These are phyloP conservation scores for Alternaria sp. DNA, from an alignment of 2,329 filamentous ascomycete species.

Conservation along the genomic window DNA sequence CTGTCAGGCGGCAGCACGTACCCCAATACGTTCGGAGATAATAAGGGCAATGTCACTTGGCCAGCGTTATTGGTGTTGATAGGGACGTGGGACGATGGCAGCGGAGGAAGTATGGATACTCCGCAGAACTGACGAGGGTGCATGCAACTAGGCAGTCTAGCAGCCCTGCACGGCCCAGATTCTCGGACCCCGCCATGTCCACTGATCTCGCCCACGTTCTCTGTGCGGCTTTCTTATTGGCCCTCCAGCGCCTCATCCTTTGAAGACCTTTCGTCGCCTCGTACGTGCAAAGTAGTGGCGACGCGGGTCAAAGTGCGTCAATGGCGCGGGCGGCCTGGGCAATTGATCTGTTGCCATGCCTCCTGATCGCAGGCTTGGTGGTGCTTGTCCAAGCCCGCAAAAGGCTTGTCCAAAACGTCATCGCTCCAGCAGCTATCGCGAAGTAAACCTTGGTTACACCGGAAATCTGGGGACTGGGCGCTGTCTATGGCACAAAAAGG, in stretches of 20 bases:
- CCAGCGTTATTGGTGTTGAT: neutral
- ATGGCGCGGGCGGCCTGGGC: slow-evolving; percentile 1
- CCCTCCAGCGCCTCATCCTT: slow-evolving; percentile 4
- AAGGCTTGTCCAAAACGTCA: slow-evolving; percentile 24
- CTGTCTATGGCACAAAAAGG: neutral
- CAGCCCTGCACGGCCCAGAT: slow-evolving; percentile 5
- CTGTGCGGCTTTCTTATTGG: slow-evolving; percentile 19
- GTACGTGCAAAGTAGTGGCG: slow-evolving; percentile 4
- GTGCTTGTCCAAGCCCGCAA: slow-evolving; percentile 24
- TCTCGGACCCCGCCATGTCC: slow-evolving; percentile 13
- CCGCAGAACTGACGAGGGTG: slow-evolving; percentile 1
- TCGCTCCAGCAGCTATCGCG: neutral
- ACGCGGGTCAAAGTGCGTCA: slow-evolving; percentile 4
- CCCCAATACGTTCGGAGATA: neutral
- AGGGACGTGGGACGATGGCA: slow-evolving; percentile 3
- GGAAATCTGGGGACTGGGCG: slow-evolving; percentile 14
- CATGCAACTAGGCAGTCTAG: neutral
- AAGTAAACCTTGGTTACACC: neutral
- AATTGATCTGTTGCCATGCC: slow-evolving; percentile 9
- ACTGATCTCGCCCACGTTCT: slow-evolving; percentile 18
- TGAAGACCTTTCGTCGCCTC: neutral
- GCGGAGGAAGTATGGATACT: slow-evolving; percentile 4
- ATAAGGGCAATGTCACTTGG: slow-evolving; percentile 1
- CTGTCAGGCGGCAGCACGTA: neutral
- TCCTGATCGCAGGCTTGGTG: slow-evolving; percentile 12